Conservation (phyloP, 2,329 filamentous ascomycete genomes). For the Chaetomium globosum region DNA sequence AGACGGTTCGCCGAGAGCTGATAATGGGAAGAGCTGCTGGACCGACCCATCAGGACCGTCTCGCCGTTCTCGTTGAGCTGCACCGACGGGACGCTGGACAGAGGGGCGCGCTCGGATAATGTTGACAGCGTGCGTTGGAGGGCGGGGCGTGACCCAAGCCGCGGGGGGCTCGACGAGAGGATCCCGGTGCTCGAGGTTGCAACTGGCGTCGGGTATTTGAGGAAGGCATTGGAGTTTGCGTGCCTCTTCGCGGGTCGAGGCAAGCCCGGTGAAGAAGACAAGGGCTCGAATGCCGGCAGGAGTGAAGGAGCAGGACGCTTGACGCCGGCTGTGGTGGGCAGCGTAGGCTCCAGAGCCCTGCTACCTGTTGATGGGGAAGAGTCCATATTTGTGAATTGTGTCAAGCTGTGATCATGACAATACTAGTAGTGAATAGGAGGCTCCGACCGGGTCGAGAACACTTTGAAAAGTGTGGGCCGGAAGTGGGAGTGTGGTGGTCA, state of each 20-base stretch:
- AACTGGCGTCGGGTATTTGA: conserved; percentile 88
- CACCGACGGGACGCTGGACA: conserved; percentile 80
- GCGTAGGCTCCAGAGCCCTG: conserved; percentile 44
- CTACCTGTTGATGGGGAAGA: conserved; percentile 43
- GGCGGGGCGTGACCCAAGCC: conserved; percentile 50
- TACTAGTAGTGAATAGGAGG: neutral
- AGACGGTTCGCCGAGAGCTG: conserved; percentile 90
- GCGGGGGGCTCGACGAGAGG: conserved; percentile 80
- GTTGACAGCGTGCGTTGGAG: conserved; percentile 64
- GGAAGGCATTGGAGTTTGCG: conserved; percentile 54
- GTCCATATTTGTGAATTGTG: conserved; percentile 44
- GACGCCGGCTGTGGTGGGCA: conserved; percentile 48
- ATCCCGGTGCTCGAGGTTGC: conserved; percentile 94
- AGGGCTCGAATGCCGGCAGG: conserved; percentile 76
- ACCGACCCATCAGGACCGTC: conserved; percentile 82
- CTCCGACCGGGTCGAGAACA: conserved; percentile 17
- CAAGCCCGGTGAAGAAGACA: conserved; percentile 75
- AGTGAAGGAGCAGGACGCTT: conserved; percentile 69
- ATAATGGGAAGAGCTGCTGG: conserved; percentile 92
- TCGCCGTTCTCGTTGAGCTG: conserved; percentile 82
- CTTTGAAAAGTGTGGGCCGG: conserved; percentile 20
- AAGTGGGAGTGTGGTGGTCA: conserved; percentile 19
- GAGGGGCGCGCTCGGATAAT: conserved; percentile 76
- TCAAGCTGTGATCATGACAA: conserved; percentile 33
- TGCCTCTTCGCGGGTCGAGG: conserved; percentile 71